Conservation (phyloP, 805 yeast species). For the Naumovozyma castellii region DNA sequence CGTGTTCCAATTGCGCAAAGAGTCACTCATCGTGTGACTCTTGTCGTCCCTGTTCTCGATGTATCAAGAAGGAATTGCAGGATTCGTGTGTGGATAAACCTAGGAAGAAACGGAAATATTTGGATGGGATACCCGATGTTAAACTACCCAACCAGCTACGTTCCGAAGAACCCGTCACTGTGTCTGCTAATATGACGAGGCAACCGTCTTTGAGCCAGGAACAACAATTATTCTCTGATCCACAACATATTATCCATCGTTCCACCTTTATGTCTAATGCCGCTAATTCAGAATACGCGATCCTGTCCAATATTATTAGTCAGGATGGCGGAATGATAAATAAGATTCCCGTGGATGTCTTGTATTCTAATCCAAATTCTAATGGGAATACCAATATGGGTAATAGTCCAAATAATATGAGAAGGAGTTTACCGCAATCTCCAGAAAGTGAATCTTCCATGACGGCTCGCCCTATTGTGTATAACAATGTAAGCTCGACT, state of each 20-base stretch:
- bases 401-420: neutral
- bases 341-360: slow-evolving; percentile 19
- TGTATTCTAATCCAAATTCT: slow-evolving; percentile 8
- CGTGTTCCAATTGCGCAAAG: slow-evolving; percentile 84
- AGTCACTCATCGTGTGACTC: slow-evolving; percentile 91
- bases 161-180: slow-evolving; percentile 1
- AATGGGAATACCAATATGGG: neutral
- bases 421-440: neutral
- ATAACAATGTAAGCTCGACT: neutral
- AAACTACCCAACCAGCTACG: slow-evolving; percentile 11
- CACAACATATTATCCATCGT: slow-evolving; percentile 22
- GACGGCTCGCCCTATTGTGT: neutral
- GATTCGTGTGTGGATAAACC: slow-evolving; percentile 82
- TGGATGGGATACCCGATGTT: slow-evolving; percentile 47
- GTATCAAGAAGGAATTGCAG: slow-evolving; percentile 58
- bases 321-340: slow-evolving; percentile 22
- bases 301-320: slow-evolving; percentile 54
- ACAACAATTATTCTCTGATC: slow-evolving; percentile 16
- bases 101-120: slow-evolving; percentile 72
- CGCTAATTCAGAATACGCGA: slow-evolving; percentile 64
- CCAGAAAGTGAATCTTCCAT: neutral
- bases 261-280: slow-evolving; percentile 55
- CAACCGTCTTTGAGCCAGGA: slow-evolving; percentile 6
- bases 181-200: neutral
- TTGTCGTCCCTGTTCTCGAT: slow-evolving; percentile 70